Conservation (phyloP, 768 basidiomycete species). For the Lactifluus pinguis region DNA sequence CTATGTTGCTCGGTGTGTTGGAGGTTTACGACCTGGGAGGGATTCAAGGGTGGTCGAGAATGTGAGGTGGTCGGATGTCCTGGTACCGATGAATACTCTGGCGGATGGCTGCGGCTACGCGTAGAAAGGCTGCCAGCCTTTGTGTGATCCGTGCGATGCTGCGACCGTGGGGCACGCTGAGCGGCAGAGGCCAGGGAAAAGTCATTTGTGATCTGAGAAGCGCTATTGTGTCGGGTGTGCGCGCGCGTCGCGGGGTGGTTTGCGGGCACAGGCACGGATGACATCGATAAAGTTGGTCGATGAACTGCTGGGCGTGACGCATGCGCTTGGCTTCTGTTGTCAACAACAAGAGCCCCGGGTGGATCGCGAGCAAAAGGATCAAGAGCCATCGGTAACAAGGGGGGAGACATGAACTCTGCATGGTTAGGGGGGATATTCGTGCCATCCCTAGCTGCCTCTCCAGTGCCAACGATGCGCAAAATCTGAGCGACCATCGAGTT, state of each 20-base stretch:
- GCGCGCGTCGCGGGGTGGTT: not conserved
- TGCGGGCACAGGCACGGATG: not conserved
- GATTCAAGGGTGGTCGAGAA: not conserved
- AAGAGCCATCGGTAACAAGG: not conserved
- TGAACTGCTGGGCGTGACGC: not conserved
- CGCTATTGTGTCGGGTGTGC: not conserved
- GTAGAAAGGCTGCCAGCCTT: not conserved
- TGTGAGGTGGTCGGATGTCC: not conserved
- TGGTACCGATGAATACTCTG: not conserved
- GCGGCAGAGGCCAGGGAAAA: not conserved
- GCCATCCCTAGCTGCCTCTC: not conserved
- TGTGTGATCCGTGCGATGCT: not conserved
- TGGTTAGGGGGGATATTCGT: not conserved
- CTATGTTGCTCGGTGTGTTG: not conserved
- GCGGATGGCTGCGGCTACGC: conserved; percentile 2
- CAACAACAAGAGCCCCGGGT: not conserved
- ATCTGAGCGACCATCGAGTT: conserved; percentile 4
- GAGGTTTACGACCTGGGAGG: not conserved
- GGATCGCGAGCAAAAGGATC: conserved; percentile 1
- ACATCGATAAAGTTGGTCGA: not conserved
- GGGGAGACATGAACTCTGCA: no score
- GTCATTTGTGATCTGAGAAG: not conserved
- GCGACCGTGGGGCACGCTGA: not conserved
- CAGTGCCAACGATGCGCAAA: not conserved
- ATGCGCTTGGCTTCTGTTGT: not conserved